phyloP scores from a whole-genome alignment of 148 eudicot genomes.

The Nepenthes mirabilis region DNA sequence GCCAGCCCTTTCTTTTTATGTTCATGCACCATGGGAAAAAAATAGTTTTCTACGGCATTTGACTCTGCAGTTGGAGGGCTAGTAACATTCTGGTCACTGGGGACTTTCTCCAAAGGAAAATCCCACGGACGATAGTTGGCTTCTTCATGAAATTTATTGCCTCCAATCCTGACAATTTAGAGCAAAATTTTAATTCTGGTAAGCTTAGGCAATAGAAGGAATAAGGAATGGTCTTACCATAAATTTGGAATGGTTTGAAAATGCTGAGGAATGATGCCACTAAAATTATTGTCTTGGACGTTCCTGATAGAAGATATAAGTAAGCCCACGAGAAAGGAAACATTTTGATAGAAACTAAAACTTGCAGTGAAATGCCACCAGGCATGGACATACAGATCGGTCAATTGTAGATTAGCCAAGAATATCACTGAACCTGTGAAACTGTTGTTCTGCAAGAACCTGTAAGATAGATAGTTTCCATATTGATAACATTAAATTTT shows the following conservation, averaged over 20 bases:
- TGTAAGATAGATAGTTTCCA: conserved; percentile 11
- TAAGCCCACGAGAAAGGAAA: conserved; percentile 2
- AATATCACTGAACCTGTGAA: conserved; percentile 82
- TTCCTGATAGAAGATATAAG: conserved; percentile 37
- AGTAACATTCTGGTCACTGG: conserved; percentile 34
- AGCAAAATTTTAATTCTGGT: neutral
- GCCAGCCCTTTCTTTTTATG: conserved; percentile 35
- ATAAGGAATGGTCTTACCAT: conserved; percentile 33
- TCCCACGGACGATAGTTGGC: conserved; percentile 57
- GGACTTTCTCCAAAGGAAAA: conserved; percentile 43
- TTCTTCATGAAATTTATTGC: conserved; percentile 42
- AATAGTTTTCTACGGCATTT: conserved; percentile 50
- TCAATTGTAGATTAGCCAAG: conserved; percentile 58
- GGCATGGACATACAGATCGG: conserved; percentile 47
- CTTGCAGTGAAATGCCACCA: conserved; percentile 3
- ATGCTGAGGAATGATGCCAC: conserved; percentile 77
- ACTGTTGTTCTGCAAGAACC: conserved; percentile 64
- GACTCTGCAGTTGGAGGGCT: conserved; percentile 67
- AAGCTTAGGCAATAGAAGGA: neutral
- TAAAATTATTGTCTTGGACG: conserved; percentile 79
- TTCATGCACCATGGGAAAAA: conserved; percentile 16
- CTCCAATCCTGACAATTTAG: conserved; percentile 51
- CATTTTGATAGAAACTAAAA: conserved; percentile 6
- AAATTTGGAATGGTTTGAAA: conserved; percentile 56
- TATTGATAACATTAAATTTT: neutral